phyloP scores from a whole-genome alignment of 208 protist genomes.

The Acanthamoeba quina region DNA sequence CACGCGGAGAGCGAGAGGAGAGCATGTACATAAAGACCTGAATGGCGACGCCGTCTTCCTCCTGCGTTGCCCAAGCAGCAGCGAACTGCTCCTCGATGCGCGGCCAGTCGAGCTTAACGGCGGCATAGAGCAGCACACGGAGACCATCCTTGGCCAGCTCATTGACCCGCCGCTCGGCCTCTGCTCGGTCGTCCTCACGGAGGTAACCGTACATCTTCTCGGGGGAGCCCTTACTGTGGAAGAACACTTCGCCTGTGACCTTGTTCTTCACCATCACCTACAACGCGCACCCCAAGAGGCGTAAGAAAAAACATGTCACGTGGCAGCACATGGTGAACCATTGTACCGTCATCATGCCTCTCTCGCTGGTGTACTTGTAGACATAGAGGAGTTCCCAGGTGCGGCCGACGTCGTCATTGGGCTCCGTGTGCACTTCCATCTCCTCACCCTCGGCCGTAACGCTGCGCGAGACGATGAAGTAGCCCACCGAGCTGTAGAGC shows the following conservation, averaged over 20 bases:
- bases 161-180: slow-evolving; percentile 40
- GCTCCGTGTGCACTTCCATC: slow-evolving; percentile 55
- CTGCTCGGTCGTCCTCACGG: slow-evolving; percentile 26
- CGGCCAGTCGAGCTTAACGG: slow-evolving; percentile 67
- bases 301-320: background rate
- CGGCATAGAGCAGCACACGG: slow-evolving; percentile 61
- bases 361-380: slow-evolving; percentile 74
- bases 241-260: slow-evolving; percentile 49
- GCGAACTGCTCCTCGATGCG: slow-evolving; percentile 34
- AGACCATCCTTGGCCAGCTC: slow-evolving; percentile 67
- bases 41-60: slow-evolving; percentile 68
- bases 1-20: background rate
- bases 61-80: slow-evolving; percentile 54
- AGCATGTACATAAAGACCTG: slow-evolving; percentile 45
- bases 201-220: slow-evolving; percentile 68
- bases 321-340: background rate
- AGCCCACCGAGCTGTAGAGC: slow-evolving; percentile 52
- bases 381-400: slow-evolving; percentile 66
- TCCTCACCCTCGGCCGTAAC: slow-evolving; percentile 71
- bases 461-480: slow-evolving; percentile 64
- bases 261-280: slow-evolving; percentile 71
- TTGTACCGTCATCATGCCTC: slow-evolving; percentile 76
- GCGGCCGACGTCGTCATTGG: slow-evolving; percentile 24
- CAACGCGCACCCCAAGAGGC: too few relatives aligned
- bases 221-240: slow-evolving; percentile 74